Evolutionary conservation across 2,329 filamentous ascomycete species (phyloP).

Genomic region (Colletotrichum gloeosporioides): DNA sequence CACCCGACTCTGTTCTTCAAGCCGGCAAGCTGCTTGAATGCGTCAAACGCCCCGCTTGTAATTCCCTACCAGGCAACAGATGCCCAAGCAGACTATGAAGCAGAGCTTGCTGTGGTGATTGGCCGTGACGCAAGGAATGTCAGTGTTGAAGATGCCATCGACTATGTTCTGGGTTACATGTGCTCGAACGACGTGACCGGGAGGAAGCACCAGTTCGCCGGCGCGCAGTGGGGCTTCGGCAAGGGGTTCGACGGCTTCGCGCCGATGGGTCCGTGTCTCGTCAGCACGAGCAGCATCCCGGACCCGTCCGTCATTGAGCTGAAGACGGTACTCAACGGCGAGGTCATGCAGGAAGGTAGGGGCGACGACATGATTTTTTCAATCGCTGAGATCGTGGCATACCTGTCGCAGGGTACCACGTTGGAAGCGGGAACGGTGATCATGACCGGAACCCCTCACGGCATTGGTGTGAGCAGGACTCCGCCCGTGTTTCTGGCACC

Average conservation of each 20-base stretch:
- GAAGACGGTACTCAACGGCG: conserved; percentile 26
- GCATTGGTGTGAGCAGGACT: conserved; percentile 24
- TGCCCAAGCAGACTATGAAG: conserved; percentile 51
- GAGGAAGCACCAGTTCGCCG: conserved; percentile 53
- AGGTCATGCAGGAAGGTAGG: conserved; percentile 25
- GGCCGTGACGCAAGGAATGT: conserved; percentile 52
- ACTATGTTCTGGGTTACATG: conserved; percentile 62
- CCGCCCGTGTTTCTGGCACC: conserved; percentile 24
- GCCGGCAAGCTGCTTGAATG: conserved; percentile 45
- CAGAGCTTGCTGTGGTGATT: conserved; percentile 56
- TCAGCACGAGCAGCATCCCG: conserved; percentile 5
- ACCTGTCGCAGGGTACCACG: conserved; percentile 29
- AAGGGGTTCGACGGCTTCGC: conserved; percentile 56
- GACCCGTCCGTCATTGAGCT: conserved; percentile 17
- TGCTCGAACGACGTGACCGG: conserved; percentile 61
- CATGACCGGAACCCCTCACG: conserved; percentile 31
- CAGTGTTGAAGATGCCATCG: conserved; percentile 47
- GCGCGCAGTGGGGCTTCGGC: conserved; percentile 55
- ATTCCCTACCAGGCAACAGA: conserved; percentile 52
- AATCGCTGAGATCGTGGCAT: conserved; percentile 32
- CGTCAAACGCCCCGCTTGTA: conserved; percentile 41
- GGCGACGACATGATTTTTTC: conserved; percentile 30
- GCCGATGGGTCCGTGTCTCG: conserved; percentile 42
- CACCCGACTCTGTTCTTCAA: conserved; percentile 45
- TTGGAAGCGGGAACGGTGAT: conserved; percentile 31